These are phyloP conservation scores for Noccaea caerulescens DNA, from an alignment of 345 rosid genomes.

Conservation along the genomic window DNA sequence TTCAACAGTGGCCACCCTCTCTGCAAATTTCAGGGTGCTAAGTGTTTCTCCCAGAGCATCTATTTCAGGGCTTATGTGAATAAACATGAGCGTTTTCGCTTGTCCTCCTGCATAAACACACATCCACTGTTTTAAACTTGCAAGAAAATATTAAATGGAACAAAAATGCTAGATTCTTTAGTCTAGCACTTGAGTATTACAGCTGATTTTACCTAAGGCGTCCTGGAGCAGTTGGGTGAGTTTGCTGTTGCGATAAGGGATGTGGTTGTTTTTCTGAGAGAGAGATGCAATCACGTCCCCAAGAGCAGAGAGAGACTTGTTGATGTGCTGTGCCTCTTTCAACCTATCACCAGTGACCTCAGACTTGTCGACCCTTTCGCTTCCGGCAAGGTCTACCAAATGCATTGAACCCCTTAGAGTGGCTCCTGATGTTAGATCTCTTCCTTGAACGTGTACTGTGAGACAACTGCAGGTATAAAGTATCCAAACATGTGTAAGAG, in stretches of 20 bases:
- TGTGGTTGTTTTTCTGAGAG: conserved; percentile 79
- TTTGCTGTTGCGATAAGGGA: conserved; percentile 94
- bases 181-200: conserved; percentile 18
- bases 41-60: conserved; percentile 83
- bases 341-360: conserved; percentile 91
- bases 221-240: conserved; percentile 96
- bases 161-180: neutral
- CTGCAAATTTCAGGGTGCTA: conserved; percentile 94
- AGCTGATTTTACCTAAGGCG: conserved; percentile 66
- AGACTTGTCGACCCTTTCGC: conserved; percentile 93
- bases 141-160: neutral
- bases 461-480: conserved; percentile 62
- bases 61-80: conserved; percentile 88
- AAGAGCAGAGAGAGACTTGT: conserved; percentile 89
- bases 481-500: conserved; percentile 36
- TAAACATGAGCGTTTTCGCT: conserved; percentile 98
- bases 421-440: conserved; percentile 72
- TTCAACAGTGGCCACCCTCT: conserved; percentile 90
- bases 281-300: conserved; percentile 94
- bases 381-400: conserved; percentile 95
- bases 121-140: conserved; percentile 20
- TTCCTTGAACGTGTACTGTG: conserved; percentile 94
- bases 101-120: conserved; percentile 69
- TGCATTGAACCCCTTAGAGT: conserved; percentile 84
- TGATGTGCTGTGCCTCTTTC: conserved; percentile 90